Conservation (phyloP, 352 stramenopile genomes). For the Globisporangium abappressorium region DNA sequence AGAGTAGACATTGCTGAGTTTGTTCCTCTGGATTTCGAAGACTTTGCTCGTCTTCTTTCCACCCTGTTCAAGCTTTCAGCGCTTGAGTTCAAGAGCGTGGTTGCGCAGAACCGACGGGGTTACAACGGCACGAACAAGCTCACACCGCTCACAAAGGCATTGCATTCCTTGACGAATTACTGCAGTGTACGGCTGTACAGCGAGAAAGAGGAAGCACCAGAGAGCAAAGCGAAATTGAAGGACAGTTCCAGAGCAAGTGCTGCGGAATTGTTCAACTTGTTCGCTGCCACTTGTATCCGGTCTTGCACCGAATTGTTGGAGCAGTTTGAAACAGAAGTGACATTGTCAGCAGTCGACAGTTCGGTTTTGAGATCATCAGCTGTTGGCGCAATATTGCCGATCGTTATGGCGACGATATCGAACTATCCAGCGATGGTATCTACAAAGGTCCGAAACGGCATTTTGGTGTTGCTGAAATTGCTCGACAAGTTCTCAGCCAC, state of each 20-base stretch:
- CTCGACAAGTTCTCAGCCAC: slow-evolving; percentile 22
- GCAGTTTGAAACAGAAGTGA: neutral
- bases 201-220: slow-evolving; percentile 22
- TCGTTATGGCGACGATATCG: slow-evolving; percentile 43
- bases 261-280: slow-evolving; percentile 36
- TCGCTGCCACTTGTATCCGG: slow-evolving; percentile 38
- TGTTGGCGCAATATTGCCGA: slow-evolving; percentile 40
- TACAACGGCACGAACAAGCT: neutral
- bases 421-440: slow-evolving; percentile 38
- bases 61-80: slow-evolving; percentile 32
- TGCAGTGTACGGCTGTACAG: slow-evolving; percentile 39
- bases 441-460: slow-evolving; percentile 18
- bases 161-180: slow-evolving; percentile 50
- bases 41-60: slow-evolving; percentile 31
- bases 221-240: slow-evolving; percentile 14
- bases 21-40: slow-evolving; percentile 25
- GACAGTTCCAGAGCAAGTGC: slow-evolving; percentile 11
- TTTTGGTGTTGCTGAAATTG: slow-evolving; percentile 29
- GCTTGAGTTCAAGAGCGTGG: slow-evolving; percentile 25
- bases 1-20: slow-evolving; percentile 38
- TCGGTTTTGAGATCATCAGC: slow-evolving; percentile 28
- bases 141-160: slow-evolving; percentile 35
- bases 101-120: neutral
- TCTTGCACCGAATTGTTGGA: slow-evolving; percentile 29
- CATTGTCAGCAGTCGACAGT: neutral